These are phyloP conservation scores for Clavulina sp. DNA, from an alignment of 768 basidiomycete genomes.

Conservation along the genomic window DNA sequence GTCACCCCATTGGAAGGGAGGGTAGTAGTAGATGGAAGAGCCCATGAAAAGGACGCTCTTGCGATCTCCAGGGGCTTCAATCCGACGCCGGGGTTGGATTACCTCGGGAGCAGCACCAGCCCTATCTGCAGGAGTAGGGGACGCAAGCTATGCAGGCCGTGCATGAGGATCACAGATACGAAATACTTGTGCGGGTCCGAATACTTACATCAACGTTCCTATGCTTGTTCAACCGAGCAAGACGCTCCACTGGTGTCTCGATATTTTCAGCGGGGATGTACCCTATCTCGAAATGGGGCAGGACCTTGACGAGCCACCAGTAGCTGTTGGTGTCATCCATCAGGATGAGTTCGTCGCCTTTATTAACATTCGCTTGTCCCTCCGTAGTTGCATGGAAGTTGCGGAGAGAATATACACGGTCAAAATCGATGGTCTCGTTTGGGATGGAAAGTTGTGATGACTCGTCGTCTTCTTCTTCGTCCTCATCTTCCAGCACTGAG, in stretches of 20 bases:
- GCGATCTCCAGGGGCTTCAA: slow-evolving; percentile 21
- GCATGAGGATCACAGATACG: neutral
- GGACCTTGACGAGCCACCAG: slow-evolving; percentile 98
- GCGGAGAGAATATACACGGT: slow-evolving; percentile 82
- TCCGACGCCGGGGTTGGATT: slow-evolving; percentile 32
- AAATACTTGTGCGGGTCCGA: neutral
- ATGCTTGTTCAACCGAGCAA: slow-evolving; percentile 91
- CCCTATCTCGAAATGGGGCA: slow-evolving; percentile 96
- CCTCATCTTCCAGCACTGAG: slow-evolving; percentile 66
- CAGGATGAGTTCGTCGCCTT: slow-evolving; percentile 88
- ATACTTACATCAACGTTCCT: slow-evolving; percentile 85
- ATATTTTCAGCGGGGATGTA: slow-evolving; percentile 99
- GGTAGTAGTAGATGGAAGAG: slow-evolving; percentile 53
- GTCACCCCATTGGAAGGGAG: slow-evolving; percentile 55
- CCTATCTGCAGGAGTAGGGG: slow-evolving; percentile 54
- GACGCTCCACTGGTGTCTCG: slow-evolving; percentile 91
- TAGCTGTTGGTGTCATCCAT: slow-evolving; percentile 99
- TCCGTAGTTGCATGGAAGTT: slow-evolving; percentile 96
- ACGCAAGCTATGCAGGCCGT: slow-evolving; percentile 36
- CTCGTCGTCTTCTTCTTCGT: slow-evolving; percentile 51
- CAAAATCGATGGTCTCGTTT: slow-evolving; percentile 85
- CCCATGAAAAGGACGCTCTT: slow-evolving; percentile 58
- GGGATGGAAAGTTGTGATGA: slow-evolving; percentile 75
- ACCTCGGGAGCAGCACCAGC: slow-evolving; percentile 38
- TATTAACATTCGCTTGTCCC: slow-evolving; percentile 96